Conservation (phyloP, 306 rosid species). For the Luffa aegyptiaca region DNA sequence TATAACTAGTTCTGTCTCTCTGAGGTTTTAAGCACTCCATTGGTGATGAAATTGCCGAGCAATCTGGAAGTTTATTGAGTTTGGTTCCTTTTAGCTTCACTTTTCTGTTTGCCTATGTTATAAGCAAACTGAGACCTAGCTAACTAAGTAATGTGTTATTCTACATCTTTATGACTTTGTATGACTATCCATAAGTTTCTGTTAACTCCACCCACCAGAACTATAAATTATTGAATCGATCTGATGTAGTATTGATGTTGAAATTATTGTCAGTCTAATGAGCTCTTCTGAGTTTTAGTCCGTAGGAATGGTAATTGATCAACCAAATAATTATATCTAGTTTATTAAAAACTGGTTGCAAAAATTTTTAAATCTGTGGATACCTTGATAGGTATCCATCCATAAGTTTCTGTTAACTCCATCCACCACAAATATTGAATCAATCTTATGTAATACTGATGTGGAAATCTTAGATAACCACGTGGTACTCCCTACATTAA, state of each 20-base stretch:
- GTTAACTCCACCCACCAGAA: not conserved
- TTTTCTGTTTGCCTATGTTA: not conserved
- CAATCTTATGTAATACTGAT: too few relatives aligned
- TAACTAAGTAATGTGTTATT: not conserved
- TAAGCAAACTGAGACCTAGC: not conserved
- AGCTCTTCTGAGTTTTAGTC: not conserved
- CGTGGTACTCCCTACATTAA: not conserved
- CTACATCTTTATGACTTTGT: not conserved
- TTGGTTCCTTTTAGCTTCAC: not conserved
- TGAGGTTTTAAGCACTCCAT: not conserved
- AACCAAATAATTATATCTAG: not conserved
- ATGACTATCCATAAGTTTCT: not conserved
- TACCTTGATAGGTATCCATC: not conserved
- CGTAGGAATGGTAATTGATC: not conserved
- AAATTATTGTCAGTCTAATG: not conserved
- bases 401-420: too few relatives aligned
- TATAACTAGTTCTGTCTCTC: not conserved
- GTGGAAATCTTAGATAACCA: not conserved
- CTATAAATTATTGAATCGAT: not conserved
- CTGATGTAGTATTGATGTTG: not conserved
- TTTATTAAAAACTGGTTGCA: not conserved
- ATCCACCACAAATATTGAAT: too few relatives aligned
- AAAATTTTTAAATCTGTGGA: not conserved
- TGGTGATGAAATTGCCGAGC: not conserved
- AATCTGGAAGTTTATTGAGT: not conserved